Base-by-base conservation (phyloP, 306 rosid genomes). In the Echinosophora koreensis region DNA sequence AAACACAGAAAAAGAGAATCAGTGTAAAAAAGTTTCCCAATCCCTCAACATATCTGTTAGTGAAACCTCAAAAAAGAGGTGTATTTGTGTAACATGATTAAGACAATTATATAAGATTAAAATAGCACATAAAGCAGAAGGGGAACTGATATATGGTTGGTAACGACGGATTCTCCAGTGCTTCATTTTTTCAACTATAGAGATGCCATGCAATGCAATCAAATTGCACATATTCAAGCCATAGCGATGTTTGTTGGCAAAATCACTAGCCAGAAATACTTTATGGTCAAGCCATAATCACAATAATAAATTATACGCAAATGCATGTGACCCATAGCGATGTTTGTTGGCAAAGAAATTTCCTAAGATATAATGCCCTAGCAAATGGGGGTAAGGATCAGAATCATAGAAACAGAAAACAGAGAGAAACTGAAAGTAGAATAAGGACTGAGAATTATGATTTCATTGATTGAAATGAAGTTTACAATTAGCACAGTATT, bases 41-140 rank as follows among this genome's bases (percentile, higher is more conserved):
- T 42, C 49, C 14, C 49, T 42, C 49, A 9, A 42, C 49, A 42
- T 35, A 35, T 12, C 49, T 42, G 14, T 3, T 10, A 42, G 14
- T 8, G 14, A 42, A 42, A 42, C 4, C 13, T 13, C 14, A 10
- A 42, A 9, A 42, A 11, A 39, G 44, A 39, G 44, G 47, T 42
- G 47, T 42, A 11, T 42, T 42, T 42, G 47, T 1, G 47, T 8
- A 3, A 42, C 11, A 7, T 5, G 47, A 8, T 42, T 42, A n/a
- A n/a, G 3, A 46, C 12, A 46, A 46, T 10, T 10, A 12, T 27
- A 37, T 49, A 15, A 62, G 61, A 57, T 22, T 17, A n/a, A n/a
- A n/a, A n/a, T n/a, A n/a, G 22, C 34, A 55, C 44, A 16, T 27
- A 71, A 8, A 71, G 63, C 69, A 68, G 52, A 10, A 59, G 30